Conservation (phyloP, 345 rosid genomes). For the Sonneratia alba region DNA sequence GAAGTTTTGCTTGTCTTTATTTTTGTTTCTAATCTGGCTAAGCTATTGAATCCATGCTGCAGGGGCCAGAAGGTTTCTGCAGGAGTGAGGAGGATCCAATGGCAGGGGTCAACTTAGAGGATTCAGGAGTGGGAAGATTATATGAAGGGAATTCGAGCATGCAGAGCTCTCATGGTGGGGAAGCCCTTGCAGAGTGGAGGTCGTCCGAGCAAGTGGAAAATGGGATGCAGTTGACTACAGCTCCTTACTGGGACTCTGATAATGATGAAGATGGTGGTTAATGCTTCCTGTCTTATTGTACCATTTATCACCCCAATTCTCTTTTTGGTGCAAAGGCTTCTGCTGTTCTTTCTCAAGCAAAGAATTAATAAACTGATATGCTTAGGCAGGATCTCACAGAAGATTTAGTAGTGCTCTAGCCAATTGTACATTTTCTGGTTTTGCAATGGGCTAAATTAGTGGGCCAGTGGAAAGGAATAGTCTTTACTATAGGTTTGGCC, state of each 20-base stretch:
- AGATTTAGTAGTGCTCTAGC: not conserved
- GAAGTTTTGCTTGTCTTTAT: slow-evolving; percentile 5
- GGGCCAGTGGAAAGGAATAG: too few relatives aligned
- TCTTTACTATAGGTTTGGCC: too few relatives aligned
- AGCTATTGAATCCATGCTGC: slow-evolving; percentile 23
- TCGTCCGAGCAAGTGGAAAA: slow-evolving; percentile 90
- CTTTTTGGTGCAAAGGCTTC: not conserved
- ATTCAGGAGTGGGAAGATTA: slow-evolving; percentile 62
- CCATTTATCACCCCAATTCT: not conserved
- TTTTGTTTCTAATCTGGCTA: slow-evolving; percentile 11
- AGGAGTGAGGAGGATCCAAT: slow-evolving; percentile 31
- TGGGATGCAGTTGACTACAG: slow-evolving; percentile 79
- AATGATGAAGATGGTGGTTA: slow-evolving; percentile 69
- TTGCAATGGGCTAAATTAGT: not conserved
- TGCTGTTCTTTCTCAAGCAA: not conserved
- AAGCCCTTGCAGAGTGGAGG: slow-evolving; percentile 84
- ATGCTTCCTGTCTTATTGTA: not conserved
- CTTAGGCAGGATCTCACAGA: not conserved
- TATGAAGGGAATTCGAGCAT: slow-evolving; percentile 48
- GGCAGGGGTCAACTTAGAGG: slow-evolving; percentile 60
- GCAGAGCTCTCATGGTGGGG: slow-evolving; percentile 58
- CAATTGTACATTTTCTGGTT: not conserved
- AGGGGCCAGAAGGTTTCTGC: slow-evolving; percentile 18
- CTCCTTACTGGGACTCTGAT: slow-evolving; percentile 84
- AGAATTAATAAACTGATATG: not conserved